These are phyloP conservation scores for Aspergillus ruber DNA, from an alignment of 2,329 filamentous ascomycete genomes.

Conservation along the genomic window DNA sequence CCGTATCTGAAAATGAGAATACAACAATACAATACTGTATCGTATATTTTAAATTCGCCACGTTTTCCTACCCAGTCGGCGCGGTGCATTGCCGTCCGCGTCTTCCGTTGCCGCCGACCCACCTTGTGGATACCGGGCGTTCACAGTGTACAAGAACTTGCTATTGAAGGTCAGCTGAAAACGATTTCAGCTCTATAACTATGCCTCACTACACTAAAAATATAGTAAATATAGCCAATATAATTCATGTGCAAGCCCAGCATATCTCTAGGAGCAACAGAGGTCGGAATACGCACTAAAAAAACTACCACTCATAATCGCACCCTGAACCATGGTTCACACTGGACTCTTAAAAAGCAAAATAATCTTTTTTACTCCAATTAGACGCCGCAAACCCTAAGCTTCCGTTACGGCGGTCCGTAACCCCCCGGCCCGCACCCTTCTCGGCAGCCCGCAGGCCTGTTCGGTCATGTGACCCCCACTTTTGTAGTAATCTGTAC, in stretches of 20 bases:
- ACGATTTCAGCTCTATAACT: neutral
- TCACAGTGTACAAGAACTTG: neutral
- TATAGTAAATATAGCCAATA: too few species aligned
- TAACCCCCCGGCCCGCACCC: neutral
- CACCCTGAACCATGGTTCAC: neutral
- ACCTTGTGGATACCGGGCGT: conserved; percentile 5
- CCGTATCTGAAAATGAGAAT: neutral
- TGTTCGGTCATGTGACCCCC: neutral
- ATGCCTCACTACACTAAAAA: too few species aligned
- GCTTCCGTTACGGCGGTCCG: neutral
- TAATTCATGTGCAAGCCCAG: too few species aligned
- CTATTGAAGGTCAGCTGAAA: too few species aligned
- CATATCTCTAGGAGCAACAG: too few species aligned
- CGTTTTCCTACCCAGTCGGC: conserved; percentile 27
- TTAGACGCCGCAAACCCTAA: neutral
- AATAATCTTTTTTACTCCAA: neutral
- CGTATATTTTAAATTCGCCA: conserved; percentile 16
- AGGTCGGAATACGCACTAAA: too few species aligned
- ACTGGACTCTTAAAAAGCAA: neutral
- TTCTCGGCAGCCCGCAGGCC: neutral
- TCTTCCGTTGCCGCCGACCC: conserved; percentile 26
- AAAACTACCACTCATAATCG: neutral
- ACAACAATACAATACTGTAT: conserved; percentile 1
- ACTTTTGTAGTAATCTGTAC: too few species aligned
- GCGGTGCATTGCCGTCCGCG: conserved; percentile 28